Evolutionary conservation across 352 stramenopile species (phyloP).

Genomic region (Thalassiosira hispida): DNA sequence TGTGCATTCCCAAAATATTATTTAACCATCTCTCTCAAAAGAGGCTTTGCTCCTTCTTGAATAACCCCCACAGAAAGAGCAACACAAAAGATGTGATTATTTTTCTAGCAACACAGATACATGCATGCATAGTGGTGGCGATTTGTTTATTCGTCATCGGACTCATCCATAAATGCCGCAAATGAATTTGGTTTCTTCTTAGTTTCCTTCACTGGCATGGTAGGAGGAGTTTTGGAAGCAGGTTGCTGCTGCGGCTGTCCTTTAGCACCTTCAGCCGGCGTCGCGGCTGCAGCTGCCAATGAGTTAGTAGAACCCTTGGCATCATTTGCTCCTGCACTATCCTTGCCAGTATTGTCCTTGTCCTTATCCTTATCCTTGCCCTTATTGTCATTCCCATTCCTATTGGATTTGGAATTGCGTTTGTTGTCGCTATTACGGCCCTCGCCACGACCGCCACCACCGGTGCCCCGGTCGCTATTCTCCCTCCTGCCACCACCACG

Average conservation of each 20-base stretch:
- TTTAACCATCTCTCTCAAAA: no score
- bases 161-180: slow-evolving; percentile 60
- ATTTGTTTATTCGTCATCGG: slow-evolving; percentile 41
- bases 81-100: no score
- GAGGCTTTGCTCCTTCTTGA: background rate
- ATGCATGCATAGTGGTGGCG: no score
- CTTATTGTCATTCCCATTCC: slow-evolving; percentile 2
- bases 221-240: background rate
- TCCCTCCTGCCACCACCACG: slow-evolving; percentile 30
- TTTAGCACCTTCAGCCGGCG: background rate
- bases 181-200: slow-evolving; percentile 56
- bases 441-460: slow-evolving; percentile 16
- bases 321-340: slow-evolving; percentile 5
- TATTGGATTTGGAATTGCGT: slow-evolving; percentile 18
- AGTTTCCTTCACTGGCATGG: slow-evolving; percentile 20
- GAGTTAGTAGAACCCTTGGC: no score
- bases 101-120: no score
- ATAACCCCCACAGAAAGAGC: background rate
- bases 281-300: slow-evolving; percentile 8
- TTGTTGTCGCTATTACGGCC: slow-evolving; percentile 6
- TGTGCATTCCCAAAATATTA: no score
- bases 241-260: background rate
- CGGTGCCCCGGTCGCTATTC: slow-evolving; percentile 15
- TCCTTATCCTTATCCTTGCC: background rate
- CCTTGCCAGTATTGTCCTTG: background rate